Evolutionary conservation across 2,329 filamentous ascomycete genomes (phyloP).

Genomic region (Alternaria alternata): DNA sequence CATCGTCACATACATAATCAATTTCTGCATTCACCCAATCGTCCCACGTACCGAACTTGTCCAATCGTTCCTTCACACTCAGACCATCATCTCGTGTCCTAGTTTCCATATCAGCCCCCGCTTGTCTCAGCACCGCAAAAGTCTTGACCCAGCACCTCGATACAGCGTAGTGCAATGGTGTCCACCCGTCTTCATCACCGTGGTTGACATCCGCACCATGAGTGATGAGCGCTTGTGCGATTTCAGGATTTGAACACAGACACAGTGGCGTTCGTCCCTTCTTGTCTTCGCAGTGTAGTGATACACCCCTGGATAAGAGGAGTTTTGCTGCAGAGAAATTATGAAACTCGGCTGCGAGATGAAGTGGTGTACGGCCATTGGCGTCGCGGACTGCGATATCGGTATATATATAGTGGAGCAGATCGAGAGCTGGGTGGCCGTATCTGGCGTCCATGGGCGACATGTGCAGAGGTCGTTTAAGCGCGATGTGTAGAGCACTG

Average conservation of each 20-base stretch:
- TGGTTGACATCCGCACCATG: background rate
- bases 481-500: conserved; percentile 26
- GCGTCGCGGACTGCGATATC: background rate
- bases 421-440: conserved; percentile 13
- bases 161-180: conserved; percentile 7
- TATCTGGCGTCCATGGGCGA: background rate
- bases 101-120: background rate
- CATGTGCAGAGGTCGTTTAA: conserved; percentile 13
- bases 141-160: background rate
- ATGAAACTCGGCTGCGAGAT: conserved; percentile 1
- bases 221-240: background rate
- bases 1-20: background rate
- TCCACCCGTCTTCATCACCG: background rate
- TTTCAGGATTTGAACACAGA: background rate
- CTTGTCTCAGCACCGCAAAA: background rate
- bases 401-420: conserved; percentile 13
- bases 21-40: background rate
- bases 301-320: conserved; percentile 8
- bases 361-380: conserved; percentile 5
- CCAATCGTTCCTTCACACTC: background rate
- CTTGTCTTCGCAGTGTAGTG: background rate
- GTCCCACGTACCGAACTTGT: background rate
- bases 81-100: background rate
- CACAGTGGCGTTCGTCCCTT: conserved; percentile 5
- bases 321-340: background rate